Conservation (phyloP, 108 stramenopile species). For the Nitzschia sp. region DNA sequence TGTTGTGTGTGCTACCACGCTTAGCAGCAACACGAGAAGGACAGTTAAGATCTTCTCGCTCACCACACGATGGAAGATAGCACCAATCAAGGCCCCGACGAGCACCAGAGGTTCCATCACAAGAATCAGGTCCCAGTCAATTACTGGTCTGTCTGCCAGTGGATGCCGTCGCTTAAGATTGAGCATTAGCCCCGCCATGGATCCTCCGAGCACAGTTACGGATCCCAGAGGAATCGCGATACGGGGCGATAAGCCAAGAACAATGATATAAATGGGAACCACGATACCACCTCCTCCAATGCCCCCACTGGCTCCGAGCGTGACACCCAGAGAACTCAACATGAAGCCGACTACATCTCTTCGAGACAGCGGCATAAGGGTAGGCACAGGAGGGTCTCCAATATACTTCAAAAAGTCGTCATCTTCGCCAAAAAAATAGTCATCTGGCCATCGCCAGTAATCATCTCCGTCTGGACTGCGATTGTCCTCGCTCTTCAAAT, state of each 20-base stretch:
- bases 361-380: slow-evolving; percentile 50
- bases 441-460: slow-evolving; percentile 36
- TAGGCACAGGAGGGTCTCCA: slow-evolving; percentile 18
- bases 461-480: slow-evolving; percentile 26
- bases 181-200: slow-evolving; percentile 80
- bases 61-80: slow-evolving; percentile 84
- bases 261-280: slow-evolving; percentile 92
- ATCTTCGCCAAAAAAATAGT: slow-evolving; percentile 26
- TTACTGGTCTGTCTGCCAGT: slow-evolving; percentile 80
- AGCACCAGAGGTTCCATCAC: slow-evolving; percentile 96
- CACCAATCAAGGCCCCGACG: slow-evolving; percentile 89
- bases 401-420: slow-evolving; percentile 39
- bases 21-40: slow-evolving; percentile 78
- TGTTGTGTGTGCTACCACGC: slow-evolving; percentile 80
- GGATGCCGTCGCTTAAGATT: slow-evolving; percentile 92
- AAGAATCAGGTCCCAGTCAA: slow-evolving; percentile 97
- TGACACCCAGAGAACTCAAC: slow-evolving; percentile 78
- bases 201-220: slow-evolving; percentile 92
- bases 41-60: slow-evolving; percentile 84
- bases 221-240: slow-evolving; percentile 92
- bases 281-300: slow-evolving; percentile 90
- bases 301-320: slow-evolving; percentile 93
- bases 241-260: slow-evolving; percentile 81
- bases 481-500: slow-evolving; percentile 18
- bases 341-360: slow-evolving; percentile 75